Conservation (phyloP, 1,284 basidiomycete species). For the Coniferiporia sulphurascens region DNA sequence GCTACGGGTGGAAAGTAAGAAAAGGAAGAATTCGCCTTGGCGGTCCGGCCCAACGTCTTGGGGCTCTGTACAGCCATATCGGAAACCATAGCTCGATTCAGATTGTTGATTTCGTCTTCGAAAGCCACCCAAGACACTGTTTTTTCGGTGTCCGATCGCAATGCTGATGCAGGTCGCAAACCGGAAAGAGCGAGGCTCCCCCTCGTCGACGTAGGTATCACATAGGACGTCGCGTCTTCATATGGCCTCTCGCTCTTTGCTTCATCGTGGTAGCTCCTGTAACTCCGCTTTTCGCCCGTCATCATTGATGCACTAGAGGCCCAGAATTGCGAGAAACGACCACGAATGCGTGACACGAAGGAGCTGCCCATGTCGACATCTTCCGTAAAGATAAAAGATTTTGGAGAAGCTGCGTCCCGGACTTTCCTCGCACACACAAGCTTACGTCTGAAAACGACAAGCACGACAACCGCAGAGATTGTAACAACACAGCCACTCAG, state of each 20-base stretch:
- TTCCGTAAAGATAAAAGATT: slow-evolving; percentile 18
- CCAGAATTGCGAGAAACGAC: slow-evolving; percentile 6
- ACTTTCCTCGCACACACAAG: neutral
- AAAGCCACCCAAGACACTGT: slow-evolving; percentile 5
- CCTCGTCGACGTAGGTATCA: slow-evolving; percentile 11
- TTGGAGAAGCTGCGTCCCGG: neutral
- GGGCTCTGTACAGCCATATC: neutral
- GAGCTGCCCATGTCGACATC: slow-evolving; percentile 19
- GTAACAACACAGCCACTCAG: neutral
- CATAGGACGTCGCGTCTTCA: slow-evolving; percentile 5
- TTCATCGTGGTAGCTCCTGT: slow-evolving; percentile 13
- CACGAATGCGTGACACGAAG: slow-evolving; percentile 9
- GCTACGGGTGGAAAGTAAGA: neutral
- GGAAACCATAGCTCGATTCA: neutral
- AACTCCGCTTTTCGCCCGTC: slow-evolving; percentile 13
- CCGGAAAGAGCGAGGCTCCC: slow-evolving; percentile 3
- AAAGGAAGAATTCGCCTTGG: neutral
- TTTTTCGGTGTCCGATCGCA: neutral
- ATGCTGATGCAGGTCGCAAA: neutral
- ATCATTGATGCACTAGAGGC: neutral
- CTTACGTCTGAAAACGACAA: slow-evolving; percentile 7
- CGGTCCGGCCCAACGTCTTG: neutral
- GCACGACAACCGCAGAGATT: neutral
- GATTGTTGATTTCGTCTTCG: neutral
- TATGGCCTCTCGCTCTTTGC: neutral